Evolutionary conservation across 2,329 filamentous ascomycete genomes (phyloP).

Genomic region (Fusarium paranaense): DNA sequence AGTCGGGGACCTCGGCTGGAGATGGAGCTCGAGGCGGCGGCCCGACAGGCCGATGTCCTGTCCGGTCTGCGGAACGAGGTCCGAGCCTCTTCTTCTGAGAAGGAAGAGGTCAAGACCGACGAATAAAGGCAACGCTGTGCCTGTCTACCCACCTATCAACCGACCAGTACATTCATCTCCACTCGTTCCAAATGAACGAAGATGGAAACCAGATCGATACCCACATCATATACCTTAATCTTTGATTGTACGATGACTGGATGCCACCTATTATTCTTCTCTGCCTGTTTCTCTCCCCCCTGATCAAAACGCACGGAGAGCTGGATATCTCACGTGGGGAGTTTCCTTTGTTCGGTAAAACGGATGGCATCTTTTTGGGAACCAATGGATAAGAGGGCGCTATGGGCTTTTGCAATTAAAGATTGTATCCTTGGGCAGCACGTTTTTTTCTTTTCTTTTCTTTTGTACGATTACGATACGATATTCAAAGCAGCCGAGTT

Average conservation of each 20-base stretch:
- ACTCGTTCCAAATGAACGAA: constrained; percentile 5
- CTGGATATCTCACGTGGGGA: constrained; percentile 30
- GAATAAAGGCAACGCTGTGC: constrained; percentile 8
- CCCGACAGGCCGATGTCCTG: constrained; percentile 43
- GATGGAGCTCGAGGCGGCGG: constrained; percentile 40
- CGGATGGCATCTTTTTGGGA: background rate
- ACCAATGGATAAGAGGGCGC: constrained; percentile 11
- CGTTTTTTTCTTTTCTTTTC: background rate
- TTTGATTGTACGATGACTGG: constrained; percentile 26
- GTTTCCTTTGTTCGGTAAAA: constrained; percentile 16
- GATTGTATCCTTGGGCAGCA: background rate
- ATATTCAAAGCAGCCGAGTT: background rate
- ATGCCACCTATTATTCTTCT: constrained; percentile 9
- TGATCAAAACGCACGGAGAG: constrained; percentile 15
- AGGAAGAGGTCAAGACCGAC: constrained; percentile 26
- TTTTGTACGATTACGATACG: constrained; percentile 1
- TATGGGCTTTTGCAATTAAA: constrained; percentile 6
- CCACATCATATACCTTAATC: constrained; percentile 26
- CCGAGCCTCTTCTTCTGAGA: constrained; percentile 40
- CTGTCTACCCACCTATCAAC: background rate
- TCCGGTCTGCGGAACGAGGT: constrained; percentile 53
- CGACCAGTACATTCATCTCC: background rate
- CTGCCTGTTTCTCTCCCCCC: background rate
- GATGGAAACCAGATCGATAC: constrained; percentile 30
- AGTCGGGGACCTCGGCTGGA: constrained; percentile 51